Base-by-base conservation (phyloP, 371 early-diverging fungal genomes). In the Lichtheimia ornata region DNA sequence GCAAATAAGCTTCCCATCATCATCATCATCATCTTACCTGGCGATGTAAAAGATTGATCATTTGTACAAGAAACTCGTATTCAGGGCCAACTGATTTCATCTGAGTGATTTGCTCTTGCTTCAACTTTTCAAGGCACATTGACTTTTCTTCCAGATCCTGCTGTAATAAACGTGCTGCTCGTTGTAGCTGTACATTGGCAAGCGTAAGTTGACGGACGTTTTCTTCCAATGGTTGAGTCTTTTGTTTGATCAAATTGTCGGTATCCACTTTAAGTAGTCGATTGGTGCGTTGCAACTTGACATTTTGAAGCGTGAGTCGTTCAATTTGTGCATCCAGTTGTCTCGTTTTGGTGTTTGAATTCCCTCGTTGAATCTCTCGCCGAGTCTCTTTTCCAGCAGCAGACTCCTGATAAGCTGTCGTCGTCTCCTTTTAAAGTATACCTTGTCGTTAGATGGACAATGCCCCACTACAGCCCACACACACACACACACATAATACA, bases 31-130 rank as follows among this genome's bases (percentile, higher is more conserved):
- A 35, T 11, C 11, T 66, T 65, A 74, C 78, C 74, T 81, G 78
- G 61, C 78, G 72, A 28, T 80, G 71, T 27, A 80, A 54, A 43
- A 74, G 41, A 55, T 80, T 64, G n/a, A 80, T 65, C 52, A 77
- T 73, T 64, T 80, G 81, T 13, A 80, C 81, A 17, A 80, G 63
- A 59, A 75, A 80, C 63, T 80, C 81, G 56, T 81, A 81, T 53
- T 81, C 81, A 44, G 81, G 81, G 4, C 81, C 81, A 5, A 77
- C 78, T 14, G 64, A 65, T 59, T 77, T 77, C 76, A 81, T 77
- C 45, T 72, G 63, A 11, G 68, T 47, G n/a, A 81, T 74, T 40
- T 75, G 76, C 12, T 81, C 76, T 25, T 43, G 59, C 17, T 67
- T 59, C 18, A 63, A 60, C 18, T 63, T 49, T 22, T 44, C 52